Conservation (phyloP, 768 basidiomycete species). For the Phallus indusiatus region DNA sequence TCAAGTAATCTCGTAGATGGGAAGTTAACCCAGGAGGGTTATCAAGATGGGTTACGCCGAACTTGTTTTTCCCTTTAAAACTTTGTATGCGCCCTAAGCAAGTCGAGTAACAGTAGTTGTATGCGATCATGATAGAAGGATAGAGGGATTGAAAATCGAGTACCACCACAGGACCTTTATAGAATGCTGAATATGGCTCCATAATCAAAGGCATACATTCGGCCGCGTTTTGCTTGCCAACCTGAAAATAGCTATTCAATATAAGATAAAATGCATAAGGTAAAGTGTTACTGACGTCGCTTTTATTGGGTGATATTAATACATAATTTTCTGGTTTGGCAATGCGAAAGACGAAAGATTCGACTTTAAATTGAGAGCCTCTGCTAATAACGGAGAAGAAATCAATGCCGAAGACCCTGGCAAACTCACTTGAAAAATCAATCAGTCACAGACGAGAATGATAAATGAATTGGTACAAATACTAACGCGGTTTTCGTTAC, state of each 20-base stretch:
- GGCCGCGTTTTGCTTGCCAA: constrained; percentile 91
- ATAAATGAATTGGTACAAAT: not conserved
- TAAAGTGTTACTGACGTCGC: constrained; percentile 48
- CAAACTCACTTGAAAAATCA: constrained; percentile 69
- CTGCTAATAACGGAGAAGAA: constrained; percentile 92
- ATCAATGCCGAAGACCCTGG: constrained; percentile 94
- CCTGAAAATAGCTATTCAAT: constrained; percentile 38
- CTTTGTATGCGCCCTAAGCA: constrained; percentile 81
- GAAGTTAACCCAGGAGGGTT: constrained; percentile 59
- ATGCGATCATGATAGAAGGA: constrained; percentile 97
- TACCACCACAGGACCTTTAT: constrained; percentile 85
- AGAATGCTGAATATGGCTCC: constrained; percentile 90
- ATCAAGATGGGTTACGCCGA: constrained; percentile 73
- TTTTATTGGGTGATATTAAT: constrained; percentile 79
- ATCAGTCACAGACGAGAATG: not conserved
- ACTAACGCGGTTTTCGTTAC: constrained; percentile 86
- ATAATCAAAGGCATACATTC: constrained; percentile 94
- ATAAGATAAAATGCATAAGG: not conserved
- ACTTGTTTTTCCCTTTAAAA: constrained; percentile 83
- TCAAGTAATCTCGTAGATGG: constrained; percentile 66
- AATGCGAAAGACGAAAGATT: constrained; percentile 96
- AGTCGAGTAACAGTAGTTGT: constrained; percentile 96
- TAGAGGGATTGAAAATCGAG: constrained; percentile 96
- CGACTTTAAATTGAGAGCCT: constrained; percentile 98
- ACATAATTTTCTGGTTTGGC: constrained; percentile 93